Evolutionary conservation across 805 yeast species (phyloP).

Genomic region (Lipomyces mesembrius): DNA sequence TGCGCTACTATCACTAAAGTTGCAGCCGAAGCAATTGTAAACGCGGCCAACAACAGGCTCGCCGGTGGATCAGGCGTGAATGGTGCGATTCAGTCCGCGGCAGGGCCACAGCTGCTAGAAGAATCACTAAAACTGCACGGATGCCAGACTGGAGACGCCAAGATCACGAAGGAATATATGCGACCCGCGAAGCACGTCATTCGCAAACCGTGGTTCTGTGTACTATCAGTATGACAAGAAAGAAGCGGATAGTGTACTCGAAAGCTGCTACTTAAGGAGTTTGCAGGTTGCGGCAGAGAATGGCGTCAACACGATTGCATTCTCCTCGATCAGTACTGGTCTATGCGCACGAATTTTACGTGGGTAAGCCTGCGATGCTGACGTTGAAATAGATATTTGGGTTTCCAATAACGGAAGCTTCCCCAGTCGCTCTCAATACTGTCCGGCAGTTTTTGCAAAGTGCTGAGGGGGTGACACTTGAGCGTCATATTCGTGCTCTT

Average conservation of each 20-base stretch:
- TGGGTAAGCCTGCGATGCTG: not conserved
- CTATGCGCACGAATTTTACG: constrained; percentile 12
- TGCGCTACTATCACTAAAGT: constrained; percentile 22
- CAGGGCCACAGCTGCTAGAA: constrained; percentile 25
- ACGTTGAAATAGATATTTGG: constrained; percentile 21
- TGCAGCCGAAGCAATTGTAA: constrained; percentile 35
- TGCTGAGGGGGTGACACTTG: constrained; percentile 10
- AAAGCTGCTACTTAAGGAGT: constrained; percentile 22
- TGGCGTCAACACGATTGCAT: constrained; percentile 26
- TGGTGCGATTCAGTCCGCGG: constrained; percentile 35
- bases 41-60: constrained; percentile 32
- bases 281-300: constrained; percentile 25
- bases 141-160: constrained; percentile 35
- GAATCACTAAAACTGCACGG: constrained; percentile 29
- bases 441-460: constrained; percentile 28
- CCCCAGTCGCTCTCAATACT: constrained; percentile 15
- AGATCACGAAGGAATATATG: constrained; percentile 26
- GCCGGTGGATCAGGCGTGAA: constrained; percentile 33
- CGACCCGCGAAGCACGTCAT: constrained; percentile 24
- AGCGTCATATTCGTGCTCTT: constrained; percentile 33
- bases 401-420: constrained; percentile 27
- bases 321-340: constrained; percentile 37
- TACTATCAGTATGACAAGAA: constrained; percentile 11
- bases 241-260: constrained; percentile 11
- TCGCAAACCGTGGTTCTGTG: constrained; percentile 31